Conservation (phyloP, 495 filamentous ascomycete genomes). For the Talaromyces proteolyticus region DNA sequence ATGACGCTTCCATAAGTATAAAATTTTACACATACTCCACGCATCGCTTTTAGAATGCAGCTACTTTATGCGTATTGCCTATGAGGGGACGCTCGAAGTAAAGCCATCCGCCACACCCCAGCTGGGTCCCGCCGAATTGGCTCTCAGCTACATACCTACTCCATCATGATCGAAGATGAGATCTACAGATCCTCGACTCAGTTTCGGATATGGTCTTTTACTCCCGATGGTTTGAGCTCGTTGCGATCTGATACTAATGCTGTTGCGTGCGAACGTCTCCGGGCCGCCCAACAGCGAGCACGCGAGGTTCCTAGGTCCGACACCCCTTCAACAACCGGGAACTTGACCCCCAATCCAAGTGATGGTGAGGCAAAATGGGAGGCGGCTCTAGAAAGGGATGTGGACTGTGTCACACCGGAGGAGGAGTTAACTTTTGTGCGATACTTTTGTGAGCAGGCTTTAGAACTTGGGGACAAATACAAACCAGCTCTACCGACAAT, state of each 20-base stretch:
- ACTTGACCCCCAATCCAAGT: slow-evolving; percentile 23
- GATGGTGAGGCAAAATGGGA: slow-evolving; percentile 21
- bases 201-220: slow-evolving; percentile 90
- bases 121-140: too few species aligned
- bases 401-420: slow-evolving; percentile 69
- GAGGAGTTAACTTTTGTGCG: slow-evolving; percentile 80
- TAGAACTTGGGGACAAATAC: slow-evolving; percentile 70
- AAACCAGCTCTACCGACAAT: slow-evolving; percentile 73
- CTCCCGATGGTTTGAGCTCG: slow-evolving; percentile 59
- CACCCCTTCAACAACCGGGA: slow-evolving; percentile 32
- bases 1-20: too few species aligned
- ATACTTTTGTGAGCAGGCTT: slow-evolving; percentile 68
- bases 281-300: slow-evolving; percentile 48
- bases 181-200: slow-evolving; percentile 89
- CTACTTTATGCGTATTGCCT: not conserved
- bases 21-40: too few species aligned
- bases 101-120: not conserved
- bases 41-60: not conserved
- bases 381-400: slow-evolving; percentile 24
- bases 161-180: slow-evolving; percentile 71
- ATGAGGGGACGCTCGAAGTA: not conserved
- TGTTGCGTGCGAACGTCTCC: slow-evolving; percentile 65
- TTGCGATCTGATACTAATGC: slow-evolving; percentile 72
- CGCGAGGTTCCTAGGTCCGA: slow-evolving; percentile 32
- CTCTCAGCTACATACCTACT: not conserved